Evolutionary conservation across 139 green algal genomes (phyloP), one percentile per base, ranked within the genome.

Genomic region (Spirogloea muscicola): DNA sequence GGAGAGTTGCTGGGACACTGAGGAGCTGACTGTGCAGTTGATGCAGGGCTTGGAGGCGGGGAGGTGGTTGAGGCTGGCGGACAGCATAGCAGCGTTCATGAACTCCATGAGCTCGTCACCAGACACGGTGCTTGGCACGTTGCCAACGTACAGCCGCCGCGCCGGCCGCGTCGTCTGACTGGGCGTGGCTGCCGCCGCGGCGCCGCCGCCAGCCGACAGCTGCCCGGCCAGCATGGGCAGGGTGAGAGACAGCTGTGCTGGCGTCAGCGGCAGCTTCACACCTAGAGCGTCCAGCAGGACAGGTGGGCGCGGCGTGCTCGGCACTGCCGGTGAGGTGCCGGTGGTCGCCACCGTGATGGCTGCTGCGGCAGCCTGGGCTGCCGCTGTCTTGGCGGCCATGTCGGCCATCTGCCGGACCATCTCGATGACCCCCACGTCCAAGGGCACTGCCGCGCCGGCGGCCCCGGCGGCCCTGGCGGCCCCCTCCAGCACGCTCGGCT

Each of bases 71-170:
- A 36, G 36, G 27, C 66, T 62, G 10, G 44, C 68, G 16, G 63
- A 73, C 33, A 63, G 66, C 31, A 79, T 46, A 10, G 71, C 69
- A 18, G 60, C 63, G 41, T 79, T 79, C 0, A 79, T n/a, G 33
- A 79, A 79, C 63, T 79, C 71, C 63, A 76, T 38, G 29, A 79
- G 63, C 60, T 79, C 71, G 25, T 36, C 36, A 49, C 77, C 71
- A 25, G 64, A 68, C 27, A 79, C 63, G 5, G 39, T 31, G 29
- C 62, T 40, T 10, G 71, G 66, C 71, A 74, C 39, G 71, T 79
- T 79, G 9, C 71, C 71, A 38, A 79, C 43, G 43, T 79, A 79
- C 39, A 79, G 60, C 43, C 71, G 71, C 43, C 71, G 61, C 25
- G 62, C 63, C n/a, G 71, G 63, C 49, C 71, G 39, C 13, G 71